These are phyloP conservation scores for Ramaria rubella DNA, from an alignment of 768 basidiomycete genomes.

Conservation along the genomic window DNA sequence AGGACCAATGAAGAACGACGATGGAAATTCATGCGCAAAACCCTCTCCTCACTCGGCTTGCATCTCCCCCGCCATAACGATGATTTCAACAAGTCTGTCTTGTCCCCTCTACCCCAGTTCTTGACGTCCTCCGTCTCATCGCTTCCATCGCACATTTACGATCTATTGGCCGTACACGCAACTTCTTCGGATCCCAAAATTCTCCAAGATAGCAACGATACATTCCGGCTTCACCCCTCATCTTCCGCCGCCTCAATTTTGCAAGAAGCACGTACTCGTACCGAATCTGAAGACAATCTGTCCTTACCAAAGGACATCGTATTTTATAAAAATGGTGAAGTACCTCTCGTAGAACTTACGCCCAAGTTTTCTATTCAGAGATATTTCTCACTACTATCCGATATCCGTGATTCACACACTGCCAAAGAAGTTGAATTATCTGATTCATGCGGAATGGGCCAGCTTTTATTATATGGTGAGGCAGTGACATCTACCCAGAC, in stretches of 20 bases:
- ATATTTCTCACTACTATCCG: slow-evolving; percentile 3
- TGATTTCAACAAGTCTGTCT: slow-evolving; percentile 23
- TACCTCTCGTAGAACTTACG: slow-evolving; percentile 47
- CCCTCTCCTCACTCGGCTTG: slow-evolving; percentile 33
- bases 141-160: slow-evolving; percentile 31
- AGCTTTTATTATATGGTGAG: slow-evolving; percentile 79
- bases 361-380: slow-evolving; percentile 32
- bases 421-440: neutral
- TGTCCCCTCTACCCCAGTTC: slow-evolving; percentile 53
- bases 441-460: slow-evolving; percentile 47
- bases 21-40: slow-evolving; percentile 29
- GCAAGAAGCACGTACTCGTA: slow-evolving; percentile 16
- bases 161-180: slow-evolving; percentile 30
- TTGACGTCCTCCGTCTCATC: slow-evolving; percentile 42
- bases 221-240: slow-evolving; percentile 49
- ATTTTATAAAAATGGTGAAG: slow-evolving; percentile 38
- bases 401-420: neutral
- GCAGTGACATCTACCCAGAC: slow-evolving; percentile 93
- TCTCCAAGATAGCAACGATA: slow-evolving; percentile 65
- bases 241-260: slow-evolving; percentile 30
- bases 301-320: slow-evolving; percentile 44
- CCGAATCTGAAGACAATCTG: slow-evolving; percentile 5
- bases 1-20: slow-evolving; percentile 23
- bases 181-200: slow-evolving; percentile 23
- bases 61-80: slow-evolving; percentile 37